phyloP scores from a whole-genome alignment of 2,329 filamentous ascomycete genomes.

The Colletotrichum abscissum region DNA sequence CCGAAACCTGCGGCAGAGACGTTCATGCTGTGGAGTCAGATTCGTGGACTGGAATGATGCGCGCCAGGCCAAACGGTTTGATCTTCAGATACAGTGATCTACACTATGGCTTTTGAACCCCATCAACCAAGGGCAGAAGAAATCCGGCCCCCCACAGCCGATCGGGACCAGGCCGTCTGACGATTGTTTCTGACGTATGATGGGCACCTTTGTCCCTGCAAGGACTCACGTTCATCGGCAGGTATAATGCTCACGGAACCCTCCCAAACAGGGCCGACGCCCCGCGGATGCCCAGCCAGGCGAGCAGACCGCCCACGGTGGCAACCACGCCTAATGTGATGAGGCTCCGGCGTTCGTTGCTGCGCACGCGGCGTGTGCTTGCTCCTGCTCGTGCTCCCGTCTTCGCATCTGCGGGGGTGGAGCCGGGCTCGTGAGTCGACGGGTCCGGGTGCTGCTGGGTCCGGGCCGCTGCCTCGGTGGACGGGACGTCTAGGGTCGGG shows the following conservation, averaged over 20 bases:
- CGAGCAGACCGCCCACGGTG: slow-evolving; percentile 41
- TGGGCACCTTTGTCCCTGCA: background rate
- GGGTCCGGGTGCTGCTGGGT: background rate
- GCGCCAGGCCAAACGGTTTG: slow-evolving; percentile 10
- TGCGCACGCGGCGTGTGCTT: slow-evolving; percentile 42
- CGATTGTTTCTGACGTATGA: background rate
- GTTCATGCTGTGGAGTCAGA: slow-evolving; percentile 3
- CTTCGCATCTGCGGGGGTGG: background rate
- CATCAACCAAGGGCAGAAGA: background rate
- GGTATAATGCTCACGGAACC: background rate
- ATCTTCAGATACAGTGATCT: slow-evolving; percentile 23
- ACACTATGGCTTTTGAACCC: background rate
- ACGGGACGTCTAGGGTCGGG: slow-evolving; percentile 56
- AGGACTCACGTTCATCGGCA: background rate
- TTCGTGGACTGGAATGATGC: background rate
- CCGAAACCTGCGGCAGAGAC: slow-evolving; percentile 4
- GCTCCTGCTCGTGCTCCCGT: slow-evolving; percentile 38
- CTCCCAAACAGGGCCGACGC: slow-evolving; percentile 23
- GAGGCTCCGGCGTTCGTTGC: slow-evolving; percentile 50
- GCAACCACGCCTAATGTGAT: slow-evolving; percentile 55
- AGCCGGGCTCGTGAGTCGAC: slow-evolving; percentile 37
- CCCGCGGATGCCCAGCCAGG: slow-evolving; percentile 40
- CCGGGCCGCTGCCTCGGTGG: slow-evolving; percentile 41
- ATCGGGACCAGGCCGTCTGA: background rate
- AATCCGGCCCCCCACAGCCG: slow-evolving; percentile 3